Base-by-base conservation (phyloP, 2,329 filamentous ascomycete genomes). In the Epichloe sp. region DNA sequence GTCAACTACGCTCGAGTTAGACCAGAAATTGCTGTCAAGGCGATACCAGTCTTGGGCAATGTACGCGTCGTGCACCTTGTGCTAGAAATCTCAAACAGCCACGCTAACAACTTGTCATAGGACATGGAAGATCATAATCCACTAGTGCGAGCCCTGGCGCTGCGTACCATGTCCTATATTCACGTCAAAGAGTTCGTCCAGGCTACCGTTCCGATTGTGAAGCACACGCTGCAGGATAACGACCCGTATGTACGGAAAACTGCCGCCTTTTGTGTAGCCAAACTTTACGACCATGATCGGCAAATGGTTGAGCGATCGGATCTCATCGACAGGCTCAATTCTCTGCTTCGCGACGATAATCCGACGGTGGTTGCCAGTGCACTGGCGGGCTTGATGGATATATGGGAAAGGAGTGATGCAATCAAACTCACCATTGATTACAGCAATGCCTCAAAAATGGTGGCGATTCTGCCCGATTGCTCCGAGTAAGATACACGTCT, bases 361-460 rank as follows among this genome's bases (percentile, higher is more conserved):
- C 91, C 93, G 0, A 98, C 93, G 0, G 93, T 98, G 3, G 91
- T 98, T 21, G 91, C 93, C 11, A 96, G 90, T 64, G 90, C 94
- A 6, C 70, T 98, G 55, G 91, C 93, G 26, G 78, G 86, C 37
- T 68, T 98, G 62, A 93, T 95, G 80, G 93, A 98, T 67, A 97
- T 98, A 47, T 98, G 93, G 93, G 93, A 97, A 66, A 79, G 91
- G 53, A 97, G 90, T 65, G 91, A 97, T 67, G 88, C 86, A 53
- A 98, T 98, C 68, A 96, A 95, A 66, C 81, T 98, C 56, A 97
- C 93, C 3, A 96, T 98, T 60, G 93, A 98, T 70, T 97, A 98
- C 65, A 82, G 82, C 55, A 98, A 95, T 69, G 93, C 93, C 26
- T 97, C 91, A 48, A 98, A 98, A 71, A 93, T 98, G 75, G 89